phyloP scores from a whole-genome alignment of 768 basidiomycete genomes.

The Tylopilus sp. region DNA sequence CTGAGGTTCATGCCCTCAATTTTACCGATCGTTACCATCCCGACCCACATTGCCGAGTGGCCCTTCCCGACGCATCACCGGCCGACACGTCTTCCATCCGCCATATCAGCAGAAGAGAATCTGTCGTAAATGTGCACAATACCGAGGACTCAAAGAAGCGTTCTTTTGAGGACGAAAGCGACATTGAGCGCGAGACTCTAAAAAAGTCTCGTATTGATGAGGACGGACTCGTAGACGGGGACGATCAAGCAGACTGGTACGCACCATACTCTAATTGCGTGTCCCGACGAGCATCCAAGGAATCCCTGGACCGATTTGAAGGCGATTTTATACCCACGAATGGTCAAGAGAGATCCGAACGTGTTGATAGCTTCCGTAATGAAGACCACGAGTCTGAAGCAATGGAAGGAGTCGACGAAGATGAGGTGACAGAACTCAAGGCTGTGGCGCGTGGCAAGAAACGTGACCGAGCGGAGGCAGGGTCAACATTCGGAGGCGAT shows the following conservation, averaged over 20 bases:
- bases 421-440: slow-evolving; percentile 39
- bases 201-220: slow-evolving; percentile 56
- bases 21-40: slow-evolving; percentile 40
- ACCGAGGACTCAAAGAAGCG: slow-evolving; percentile 40
- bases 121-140: slow-evolving; percentile 21
- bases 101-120: slow-evolving; percentile 31
- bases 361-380: slow-evolving; percentile 43
- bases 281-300: slow-evolving; percentile 46
- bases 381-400: slow-evolving; percentile 40
- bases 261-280: slow-evolving; percentile 25
- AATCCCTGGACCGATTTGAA: slow-evolving; percentile 45
- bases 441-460: slow-evolving; percentile 56
- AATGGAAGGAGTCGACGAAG: slow-evolving; percentile 40
- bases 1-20: slow-evolving; percentile 22
- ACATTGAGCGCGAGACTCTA: slow-evolving; percentile 37
- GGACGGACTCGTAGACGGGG: slow-evolving; percentile 45
- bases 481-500: slow-evolving; percentile 66
- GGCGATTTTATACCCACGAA: slow-evolving; percentile 36
- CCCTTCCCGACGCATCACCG: slow-evolving; percentile 6
- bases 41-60: slow-evolving; percentile 14
- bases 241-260: slow-evolving; percentile 45
- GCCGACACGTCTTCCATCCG: slow-evolving; percentile 23
- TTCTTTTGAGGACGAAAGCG: slow-evolving; percentile 43
- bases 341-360: slow-evolving; percentile 42
- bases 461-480: slow-evolving; percentile 72